These are phyloP conservation scores for Dactylis glomerata DNA, from an alignment of 176 grass and related monocot genomes.

Conservation along the genomic window DNA sequence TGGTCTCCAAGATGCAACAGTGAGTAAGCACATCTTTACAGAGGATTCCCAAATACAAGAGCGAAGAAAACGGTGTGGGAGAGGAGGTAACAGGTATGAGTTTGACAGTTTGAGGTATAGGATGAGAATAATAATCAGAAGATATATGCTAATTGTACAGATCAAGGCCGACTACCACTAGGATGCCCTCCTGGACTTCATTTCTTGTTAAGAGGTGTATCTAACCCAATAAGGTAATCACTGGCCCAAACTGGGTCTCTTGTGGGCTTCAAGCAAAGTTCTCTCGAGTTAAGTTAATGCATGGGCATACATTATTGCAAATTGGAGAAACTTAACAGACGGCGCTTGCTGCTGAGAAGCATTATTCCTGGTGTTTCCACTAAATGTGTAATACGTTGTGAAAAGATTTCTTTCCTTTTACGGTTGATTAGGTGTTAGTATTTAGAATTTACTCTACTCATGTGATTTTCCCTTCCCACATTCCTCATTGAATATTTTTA, in stretches of 20 bases:
- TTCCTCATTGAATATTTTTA: background rate
- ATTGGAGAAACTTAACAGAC: background rate
- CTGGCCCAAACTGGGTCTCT: background rate
- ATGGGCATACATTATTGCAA: background rate
- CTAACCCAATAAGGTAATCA: background rate
- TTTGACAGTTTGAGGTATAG: background rate
- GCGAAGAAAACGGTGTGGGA: background rate
- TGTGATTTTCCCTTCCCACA: background rate
- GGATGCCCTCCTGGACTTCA: background rate
- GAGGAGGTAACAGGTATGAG: background rate
- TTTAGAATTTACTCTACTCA: background rate
- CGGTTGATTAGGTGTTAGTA: background rate
- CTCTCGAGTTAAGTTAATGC: background rate
- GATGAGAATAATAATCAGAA: background rate
- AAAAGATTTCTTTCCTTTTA: background rate
- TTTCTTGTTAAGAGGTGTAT: conserved; percentile 13
- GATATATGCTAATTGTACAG: background rate
- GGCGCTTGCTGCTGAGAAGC: background rate
- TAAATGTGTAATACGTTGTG: background rate
- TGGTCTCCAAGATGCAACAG: background rate
- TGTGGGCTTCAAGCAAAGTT: background rate
- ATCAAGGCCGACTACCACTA: background rate
- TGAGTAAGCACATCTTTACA: background rate
- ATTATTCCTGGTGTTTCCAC: background rate
- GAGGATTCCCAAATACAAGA: background rate